Evolutionary conservation across 2,329 filamentous ascomycete species (phyloP).

Genomic region (Sclerotinia subarctica): DNA sequence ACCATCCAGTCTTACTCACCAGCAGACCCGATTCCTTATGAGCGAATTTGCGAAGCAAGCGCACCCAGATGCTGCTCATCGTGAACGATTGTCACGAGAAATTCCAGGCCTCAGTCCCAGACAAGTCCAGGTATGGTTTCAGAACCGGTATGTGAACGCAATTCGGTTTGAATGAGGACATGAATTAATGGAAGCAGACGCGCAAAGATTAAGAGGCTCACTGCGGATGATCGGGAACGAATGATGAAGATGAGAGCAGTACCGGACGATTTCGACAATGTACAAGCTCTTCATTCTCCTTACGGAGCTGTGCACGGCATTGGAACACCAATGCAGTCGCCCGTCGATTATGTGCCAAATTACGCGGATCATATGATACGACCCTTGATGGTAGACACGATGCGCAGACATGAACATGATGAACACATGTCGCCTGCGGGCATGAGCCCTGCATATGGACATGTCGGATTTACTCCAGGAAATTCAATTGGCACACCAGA

Average conservation of each 20-base stretch:
- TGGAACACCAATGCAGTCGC: constrained; percentile 38
- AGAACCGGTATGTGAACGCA: constrained; percentile 72
- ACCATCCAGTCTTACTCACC: constrained; percentile 73
- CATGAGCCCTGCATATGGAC: constrained; percentile 64
- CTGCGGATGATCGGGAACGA: constrained; percentile 65
- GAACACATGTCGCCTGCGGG: constrained; percentile 65
- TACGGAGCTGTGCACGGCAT: constrained; percentile 52
- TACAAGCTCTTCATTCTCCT: constrained; percentile 65
- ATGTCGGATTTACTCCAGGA: constrained; percentile 60
- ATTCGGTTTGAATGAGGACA: neutral
- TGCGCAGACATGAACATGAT: constrained; percentile 60
- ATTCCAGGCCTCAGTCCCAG: constrained; percentile 88
- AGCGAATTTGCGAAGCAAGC: constrained; percentile 95
- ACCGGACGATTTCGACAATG: constrained; percentile 67
- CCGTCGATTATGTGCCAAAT: constrained; percentile 42
- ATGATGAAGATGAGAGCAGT: constrained; percentile 72
- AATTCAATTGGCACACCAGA: constrained; percentile 51
- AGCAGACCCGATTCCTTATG: constrained; percentile 96
- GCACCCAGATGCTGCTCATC: constrained; percentile 86
- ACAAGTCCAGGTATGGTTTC: constrained; percentile 98
- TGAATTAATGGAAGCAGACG: constrained; percentile 45
- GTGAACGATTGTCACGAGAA: constrained; percentile 81
- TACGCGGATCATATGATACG: constrained; percentile 57
- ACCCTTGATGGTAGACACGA: constrained; percentile 65
- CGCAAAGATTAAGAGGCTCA: constrained; percentile 69